A percentile compares a stretch with the other conserved stretches of the same genome.
Evolutionary conservation across 148 eudicot species (phyloP).

Genomic region (Rhododendron williamsianum): DNA sequence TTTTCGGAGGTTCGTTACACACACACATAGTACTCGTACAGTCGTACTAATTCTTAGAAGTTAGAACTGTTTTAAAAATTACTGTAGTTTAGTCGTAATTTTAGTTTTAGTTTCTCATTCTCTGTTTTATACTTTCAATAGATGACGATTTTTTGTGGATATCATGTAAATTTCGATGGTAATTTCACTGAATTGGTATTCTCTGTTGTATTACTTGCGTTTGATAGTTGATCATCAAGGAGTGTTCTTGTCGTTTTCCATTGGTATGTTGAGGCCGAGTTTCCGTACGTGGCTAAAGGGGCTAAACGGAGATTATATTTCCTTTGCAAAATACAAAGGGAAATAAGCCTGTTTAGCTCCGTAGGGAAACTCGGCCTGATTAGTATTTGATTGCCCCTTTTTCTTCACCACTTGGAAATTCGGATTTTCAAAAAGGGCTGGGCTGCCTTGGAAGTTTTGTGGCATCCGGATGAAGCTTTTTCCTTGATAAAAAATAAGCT

Average conservation of each 20-base stretch:
- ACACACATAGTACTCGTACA: not conserved
- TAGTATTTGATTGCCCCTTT: not conserved
- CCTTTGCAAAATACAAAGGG: not conserved
- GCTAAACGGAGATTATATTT: too few species aligned
- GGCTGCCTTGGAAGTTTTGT: not conserved
- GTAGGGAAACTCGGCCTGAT: too few species aligned
- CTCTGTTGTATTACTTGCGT: not conserved
- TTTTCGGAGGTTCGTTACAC: constrained; percentile 55
- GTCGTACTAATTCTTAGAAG: not conserved
- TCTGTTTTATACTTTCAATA: not conserved
- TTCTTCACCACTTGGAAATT: not conserved
- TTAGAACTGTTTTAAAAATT: not conserved
- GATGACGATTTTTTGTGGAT: not conserved
- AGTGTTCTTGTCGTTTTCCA: not conserved
- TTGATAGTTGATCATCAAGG: not conserved
- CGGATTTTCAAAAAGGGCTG: not conserved
- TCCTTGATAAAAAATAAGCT: not conserved
- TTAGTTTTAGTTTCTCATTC: not conserved
- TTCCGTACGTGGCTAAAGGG: not conserved
- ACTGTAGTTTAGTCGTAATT: not conserved
- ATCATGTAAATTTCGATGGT: not conserved
- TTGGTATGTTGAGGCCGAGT: not conserved
- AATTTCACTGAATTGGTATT: not conserved
- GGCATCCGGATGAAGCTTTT: not conserved
- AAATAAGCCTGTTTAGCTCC: not conserved